Evolutionary conservation across 306 rosid genomes (phyloP).

Genomic region (Carpinus viminea): DNA sequence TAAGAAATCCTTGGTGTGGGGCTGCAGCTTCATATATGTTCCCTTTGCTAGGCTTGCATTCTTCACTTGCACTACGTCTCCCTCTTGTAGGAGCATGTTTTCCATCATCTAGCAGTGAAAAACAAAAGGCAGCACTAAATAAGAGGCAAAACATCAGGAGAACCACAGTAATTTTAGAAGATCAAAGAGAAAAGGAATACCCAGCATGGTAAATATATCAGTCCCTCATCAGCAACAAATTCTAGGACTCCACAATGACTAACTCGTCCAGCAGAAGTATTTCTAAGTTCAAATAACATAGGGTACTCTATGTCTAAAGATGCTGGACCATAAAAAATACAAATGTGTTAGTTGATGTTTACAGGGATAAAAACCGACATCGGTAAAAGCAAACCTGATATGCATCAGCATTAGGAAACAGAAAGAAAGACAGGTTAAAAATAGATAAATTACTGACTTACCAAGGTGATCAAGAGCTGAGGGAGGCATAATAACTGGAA

Average conservation of each 20-base stretch:
- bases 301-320: conserved; percentile 45
- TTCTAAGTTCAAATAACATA: conserved; percentile 56
- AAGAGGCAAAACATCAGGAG: conserved; percentile 9
- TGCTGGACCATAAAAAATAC: conserved; percentile 35
- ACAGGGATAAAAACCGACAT: neutral
- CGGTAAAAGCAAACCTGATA: conserved; percentile 2
- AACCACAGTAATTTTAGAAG: neutral
- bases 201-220: conserved; percentile 47
- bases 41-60: conserved; percentile 41
- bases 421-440: conserved; percentile 1
- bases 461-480: conserved; percentile 54
- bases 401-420: neutral
- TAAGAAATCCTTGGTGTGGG: conserved; percentile 57
- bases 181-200: conserved; percentile 23
- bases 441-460: conserved; percentile 21
- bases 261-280: conserved; percentile 29
- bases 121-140: neutral
- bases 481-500: conserved; percentile 62
- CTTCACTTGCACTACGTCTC: conserved; percentile 42
- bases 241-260: conserved; percentile 61
- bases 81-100: conserved; percentile 53
- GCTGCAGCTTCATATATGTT: conserved; percentile 55
- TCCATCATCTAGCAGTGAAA: conserved; percentile 50
- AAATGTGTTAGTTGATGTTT: conserved; percentile 1
- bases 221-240: conserved; percentile 55